A percentile compares a stretch with the other conserved stretches of the same genome.
These are phyloP conservation scores for Stagonosporopsis chrysanthemi DNA, from an alignment of 2,329 filamentous ascomycete genomes.

Conservation along the genomic window DNA sequence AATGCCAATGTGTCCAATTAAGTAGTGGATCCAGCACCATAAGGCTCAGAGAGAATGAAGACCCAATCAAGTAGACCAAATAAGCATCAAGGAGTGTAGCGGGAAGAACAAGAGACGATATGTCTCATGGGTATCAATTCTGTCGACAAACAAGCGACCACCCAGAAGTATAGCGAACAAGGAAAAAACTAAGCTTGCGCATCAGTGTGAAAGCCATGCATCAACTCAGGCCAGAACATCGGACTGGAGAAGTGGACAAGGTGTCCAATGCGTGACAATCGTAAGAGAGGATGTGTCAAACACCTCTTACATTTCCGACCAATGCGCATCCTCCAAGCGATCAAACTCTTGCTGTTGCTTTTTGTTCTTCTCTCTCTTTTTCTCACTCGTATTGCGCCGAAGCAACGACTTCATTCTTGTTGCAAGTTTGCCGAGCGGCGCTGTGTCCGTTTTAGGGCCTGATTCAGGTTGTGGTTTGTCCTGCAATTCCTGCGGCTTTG, in stretches of 20 bases:
- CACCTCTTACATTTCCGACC: conserved; percentile 45
- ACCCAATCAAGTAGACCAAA: not conserved
- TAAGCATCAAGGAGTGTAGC: conserved; percentile 2
- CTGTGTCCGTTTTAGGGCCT: conserved; percentile 23
- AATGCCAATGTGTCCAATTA: not conserved
- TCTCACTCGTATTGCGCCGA: conserved; percentile 31
- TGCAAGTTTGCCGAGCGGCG: conserved; percentile 40
- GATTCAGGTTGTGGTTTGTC: conserved; percentile 20
- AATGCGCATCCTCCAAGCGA: conserved; percentile 44
- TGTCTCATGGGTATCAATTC: conserved; percentile 12
- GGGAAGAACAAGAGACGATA: conserved; percentile 1
- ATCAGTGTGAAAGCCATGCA: not conserved
- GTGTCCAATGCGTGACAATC: not conserved
- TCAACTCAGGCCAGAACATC: not conserved
- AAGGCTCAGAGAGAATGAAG: not conserved
- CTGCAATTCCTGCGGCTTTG: conserved; percentile 7
- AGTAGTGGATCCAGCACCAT: not conserved
- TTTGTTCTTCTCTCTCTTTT: conserved; percentile 38
- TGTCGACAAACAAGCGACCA: conserved; percentile 12
- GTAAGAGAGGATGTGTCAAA: not conserved
- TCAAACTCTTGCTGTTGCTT: conserved; percentile 35
- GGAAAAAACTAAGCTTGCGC: not conserved
- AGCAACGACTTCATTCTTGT: conserved; percentile 43
- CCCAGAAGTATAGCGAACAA: conserved; percentile 1
- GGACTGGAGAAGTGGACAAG: not conserved